Base-by-base conservation (phyloP, 306 rosid genomes). In the Echinosophora koreensis region DNA sequence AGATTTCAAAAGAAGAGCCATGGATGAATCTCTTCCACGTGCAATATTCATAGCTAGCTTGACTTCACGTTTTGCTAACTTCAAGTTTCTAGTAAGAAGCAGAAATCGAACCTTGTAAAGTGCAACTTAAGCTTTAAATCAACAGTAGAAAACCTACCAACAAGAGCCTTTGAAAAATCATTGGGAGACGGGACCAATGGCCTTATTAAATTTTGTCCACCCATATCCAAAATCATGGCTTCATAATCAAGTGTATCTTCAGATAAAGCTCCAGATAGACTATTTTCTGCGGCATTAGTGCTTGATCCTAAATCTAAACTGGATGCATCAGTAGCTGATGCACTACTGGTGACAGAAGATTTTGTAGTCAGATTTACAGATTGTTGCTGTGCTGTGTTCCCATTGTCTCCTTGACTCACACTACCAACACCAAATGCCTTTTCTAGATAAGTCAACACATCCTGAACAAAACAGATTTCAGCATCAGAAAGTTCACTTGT, bases 121-220 rank as follows among this genome's bases (percentile, higher is more conserved):
- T n/a, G n/a, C n/a, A n/a, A n/a, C n/a, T n/a, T n/a, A n/a, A n/a
- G 41, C 97, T 96, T 96, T 68, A 90, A 86, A 81, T 88, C 97
- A 76, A 87, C 85, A 38, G 94, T 86, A n/a, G n/a, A n/a, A n/a
- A n/a, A n/a, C n/a, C n/a, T n/a, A n/a, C n/a, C n/a, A n/a, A n/a
- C n/a, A n/a, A n/a, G n/a, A n/a, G n/a, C n/a, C n/a, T n/a, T n/a
- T n/a, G n/a, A n/a, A n/a, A n/a, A n/a, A n/a, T n/a, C n/a, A n/a
- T n/a, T n/a, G n/a, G n/a, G n/a, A n/a, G n/a, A n/a, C n/a, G n/a
- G n/a, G n/a, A n/a, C n/a, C n/a, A n/a, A n/a, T n/a, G n/a, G n/a
- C n/a, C n/a, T n/a, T n/a, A n/a, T n/a, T n/a, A n/a, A n/a, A n/a
- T n/a, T n/a, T n/a, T n/a, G n/a, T n/a, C n/a, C n/a, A n/a, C n/a